A percentile compares a stretch with the other conserved stretches of the same genome.
phyloP scores from a whole-genome alignment of 805 yeast genomes.

The Candida chauliodis region DNA sequence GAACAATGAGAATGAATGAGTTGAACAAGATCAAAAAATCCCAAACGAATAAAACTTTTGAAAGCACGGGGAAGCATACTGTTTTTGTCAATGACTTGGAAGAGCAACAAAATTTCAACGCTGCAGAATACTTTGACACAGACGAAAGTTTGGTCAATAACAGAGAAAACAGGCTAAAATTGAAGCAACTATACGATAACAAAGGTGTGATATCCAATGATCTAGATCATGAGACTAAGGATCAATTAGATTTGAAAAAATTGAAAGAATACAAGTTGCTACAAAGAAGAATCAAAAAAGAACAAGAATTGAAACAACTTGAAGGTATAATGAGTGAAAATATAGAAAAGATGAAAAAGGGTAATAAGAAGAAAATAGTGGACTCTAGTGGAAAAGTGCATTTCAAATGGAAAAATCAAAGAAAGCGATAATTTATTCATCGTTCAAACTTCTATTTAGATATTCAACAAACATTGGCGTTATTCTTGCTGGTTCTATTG shows the following conservation, averaged over 20 bases:
- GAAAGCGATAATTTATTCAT: slow-evolving; percentile 47
- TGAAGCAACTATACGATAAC: slow-evolving; percentile 53
- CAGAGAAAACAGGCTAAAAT: slow-evolving; percentile 68
- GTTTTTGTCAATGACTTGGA: slow-evolving; percentile 72
- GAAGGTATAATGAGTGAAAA: slow-evolving; percentile 73
- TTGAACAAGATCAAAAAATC: slow-evolving; percentile 58
- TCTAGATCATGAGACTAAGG: slow-evolving; percentile 28
- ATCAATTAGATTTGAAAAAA: slow-evolving; percentile 48
- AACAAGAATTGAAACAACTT: slow-evolving; percentile 61
- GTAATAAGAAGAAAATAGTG: slow-evolving; percentile 73
- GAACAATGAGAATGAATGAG: slow-evolving; percentile 73
- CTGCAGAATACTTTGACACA: slow-evolving; percentile 68
- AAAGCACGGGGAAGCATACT: slow-evolving; percentile 71
- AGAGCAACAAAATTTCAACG: slow-evolving; percentile 55
- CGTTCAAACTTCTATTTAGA: slow-evolving; percentile 56
- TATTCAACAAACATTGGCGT: slow-evolving; percentile 74
- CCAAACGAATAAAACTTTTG: slow-evolving; percentile 45
- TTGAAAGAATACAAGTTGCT: slow-evolving; percentile 57
- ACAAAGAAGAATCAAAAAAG: slow-evolving; percentile 66
- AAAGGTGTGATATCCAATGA: slow-evolving; percentile 26
- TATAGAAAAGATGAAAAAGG: slow-evolving; percentile 85
- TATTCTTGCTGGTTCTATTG: slow-evolving; percentile 66
- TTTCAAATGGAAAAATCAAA: slow-evolving; percentile 82
- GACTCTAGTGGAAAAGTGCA: slow-evolving; percentile 63
- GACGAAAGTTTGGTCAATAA: slow-evolving; percentile 57